Percentiles rank a stretch among this genome's conserved stretches.
These are phyloP conservation scores for Vaccinium corymbosum DNA, from an alignment of 148 eudicot genomes.

Conservation along the genomic window DNA sequence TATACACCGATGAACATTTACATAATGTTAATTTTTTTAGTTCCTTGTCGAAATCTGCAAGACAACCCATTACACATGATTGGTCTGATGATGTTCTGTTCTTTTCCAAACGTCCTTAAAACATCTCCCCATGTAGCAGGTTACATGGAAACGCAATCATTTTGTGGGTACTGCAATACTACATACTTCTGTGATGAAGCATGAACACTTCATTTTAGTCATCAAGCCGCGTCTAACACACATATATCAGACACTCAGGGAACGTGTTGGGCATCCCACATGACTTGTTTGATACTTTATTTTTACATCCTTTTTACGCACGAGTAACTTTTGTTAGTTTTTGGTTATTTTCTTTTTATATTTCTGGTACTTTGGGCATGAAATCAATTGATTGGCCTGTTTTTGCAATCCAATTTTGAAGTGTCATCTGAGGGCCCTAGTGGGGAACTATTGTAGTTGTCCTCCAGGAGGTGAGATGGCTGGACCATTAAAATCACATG, in stretches of 20 bases:
- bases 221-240: background rate
- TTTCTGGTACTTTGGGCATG: background rate
- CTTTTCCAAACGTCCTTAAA: background rate
- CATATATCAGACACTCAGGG: background rate
- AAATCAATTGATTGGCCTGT: background rate
- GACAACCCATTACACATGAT: background rate
- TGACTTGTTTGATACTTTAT: background rate
- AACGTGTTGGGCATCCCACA: background rate
- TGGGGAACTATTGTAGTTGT: background rate
- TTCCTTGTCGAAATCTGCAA: background rate
- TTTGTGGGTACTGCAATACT: background rate
- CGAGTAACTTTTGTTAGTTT: background rate
- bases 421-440: background rate
- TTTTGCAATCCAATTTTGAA: background rate
- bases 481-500: background rate
- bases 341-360: background rate
- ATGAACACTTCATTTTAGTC: background rate
- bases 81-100: conserved; percentile 1
- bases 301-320: background rate
- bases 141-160: background rate
- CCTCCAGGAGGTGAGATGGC: background rate
- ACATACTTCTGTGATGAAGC: background rate
- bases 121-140: background rate
- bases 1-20: background rate
- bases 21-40: too few species aligned